Conservation (phyloP, 345 rosid species). For the Ailanthus altissimus region DNA sequence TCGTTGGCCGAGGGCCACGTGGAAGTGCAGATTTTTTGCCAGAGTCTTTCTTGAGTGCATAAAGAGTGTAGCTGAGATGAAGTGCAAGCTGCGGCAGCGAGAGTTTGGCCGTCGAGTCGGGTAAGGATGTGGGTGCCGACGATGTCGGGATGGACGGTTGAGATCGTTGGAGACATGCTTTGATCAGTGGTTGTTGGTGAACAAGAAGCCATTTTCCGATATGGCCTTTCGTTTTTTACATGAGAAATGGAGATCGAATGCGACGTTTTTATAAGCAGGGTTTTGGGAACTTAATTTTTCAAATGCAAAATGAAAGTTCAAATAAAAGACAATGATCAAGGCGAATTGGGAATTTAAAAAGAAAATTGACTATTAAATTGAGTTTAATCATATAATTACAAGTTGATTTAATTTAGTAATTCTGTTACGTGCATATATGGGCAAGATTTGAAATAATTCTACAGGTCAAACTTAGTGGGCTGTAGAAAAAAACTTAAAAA, state of each 20-base stretch:
- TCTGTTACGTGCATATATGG: not conserved
- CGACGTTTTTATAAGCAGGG: not conserved
- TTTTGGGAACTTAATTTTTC: too few species aligned
- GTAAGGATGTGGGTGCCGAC: constrained; percentile 54
- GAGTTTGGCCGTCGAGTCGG: constrained; percentile 68
- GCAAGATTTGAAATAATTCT: not conserved
- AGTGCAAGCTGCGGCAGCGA: constrained; percentile 50
- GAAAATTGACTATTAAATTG: too few species aligned
- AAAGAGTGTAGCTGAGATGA: constrained; percentile 52
- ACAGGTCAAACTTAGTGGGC: not conserved
- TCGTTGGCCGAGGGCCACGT: constrained; percentile 65
- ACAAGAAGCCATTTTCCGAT: not conserved
- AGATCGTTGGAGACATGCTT: constrained; percentile 28
- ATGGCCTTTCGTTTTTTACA: too few species aligned
- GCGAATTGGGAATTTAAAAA: too few species aligned
- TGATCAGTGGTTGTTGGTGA: not conserved
- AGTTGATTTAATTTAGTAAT: too few species aligned
- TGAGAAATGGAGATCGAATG: not conserved
- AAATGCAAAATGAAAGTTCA: too few species aligned
- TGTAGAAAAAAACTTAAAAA: not conserved
- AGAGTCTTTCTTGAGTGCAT: constrained; percentile 46
- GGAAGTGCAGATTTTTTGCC: constrained; percentile 49
- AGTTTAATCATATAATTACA: too few species aligned
- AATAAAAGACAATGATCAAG: not conserved
- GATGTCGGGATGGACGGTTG: constrained; percentile 54